These are phyloP conservation scores for Pseudocercospora musae DNA, from an alignment of 2,329 filamentous ascomycete genomes.

Conservation along the genomic window DNA sequence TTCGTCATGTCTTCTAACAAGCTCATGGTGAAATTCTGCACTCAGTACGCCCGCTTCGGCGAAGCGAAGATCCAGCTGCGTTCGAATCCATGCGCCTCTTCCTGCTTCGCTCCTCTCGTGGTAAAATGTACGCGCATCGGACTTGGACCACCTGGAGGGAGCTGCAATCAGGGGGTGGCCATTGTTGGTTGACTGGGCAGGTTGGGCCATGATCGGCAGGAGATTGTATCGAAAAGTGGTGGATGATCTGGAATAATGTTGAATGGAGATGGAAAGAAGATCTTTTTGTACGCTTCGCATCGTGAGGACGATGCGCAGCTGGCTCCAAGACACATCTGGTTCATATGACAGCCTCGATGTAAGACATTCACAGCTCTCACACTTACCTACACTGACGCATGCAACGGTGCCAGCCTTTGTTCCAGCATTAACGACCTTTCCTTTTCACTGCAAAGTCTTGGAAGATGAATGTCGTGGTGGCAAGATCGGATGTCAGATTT, in stretches of 20 bases:
- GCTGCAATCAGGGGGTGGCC: background rate
- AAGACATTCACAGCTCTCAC: background rate
- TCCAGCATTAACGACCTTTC: background rate
- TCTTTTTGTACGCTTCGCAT: background rate
- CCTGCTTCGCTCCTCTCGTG: background rate
- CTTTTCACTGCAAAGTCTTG: background rate
- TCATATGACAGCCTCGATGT: background rate
- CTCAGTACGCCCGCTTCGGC: background rate
- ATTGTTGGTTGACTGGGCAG: background rate
- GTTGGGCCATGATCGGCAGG: background rate
- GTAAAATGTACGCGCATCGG: background rate
- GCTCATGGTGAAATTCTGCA: background rate
- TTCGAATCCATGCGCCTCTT: background rate
- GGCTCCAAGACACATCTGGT: background rate
- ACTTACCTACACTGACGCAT: background rate
- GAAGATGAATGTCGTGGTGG: background rate
- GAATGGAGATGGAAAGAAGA: background rate
- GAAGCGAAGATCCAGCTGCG: background rate
- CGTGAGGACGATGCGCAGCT: background rate
- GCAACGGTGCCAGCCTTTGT: background rate
- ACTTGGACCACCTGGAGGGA: background rate
- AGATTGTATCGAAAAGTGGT: background rate
- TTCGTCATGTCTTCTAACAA: background rate
- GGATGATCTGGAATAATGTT: background rate
- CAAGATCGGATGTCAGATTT: background rate